Conservation (phyloP, 352 stramenopile genomes). For the Phytophthora fragariae region DNA sequence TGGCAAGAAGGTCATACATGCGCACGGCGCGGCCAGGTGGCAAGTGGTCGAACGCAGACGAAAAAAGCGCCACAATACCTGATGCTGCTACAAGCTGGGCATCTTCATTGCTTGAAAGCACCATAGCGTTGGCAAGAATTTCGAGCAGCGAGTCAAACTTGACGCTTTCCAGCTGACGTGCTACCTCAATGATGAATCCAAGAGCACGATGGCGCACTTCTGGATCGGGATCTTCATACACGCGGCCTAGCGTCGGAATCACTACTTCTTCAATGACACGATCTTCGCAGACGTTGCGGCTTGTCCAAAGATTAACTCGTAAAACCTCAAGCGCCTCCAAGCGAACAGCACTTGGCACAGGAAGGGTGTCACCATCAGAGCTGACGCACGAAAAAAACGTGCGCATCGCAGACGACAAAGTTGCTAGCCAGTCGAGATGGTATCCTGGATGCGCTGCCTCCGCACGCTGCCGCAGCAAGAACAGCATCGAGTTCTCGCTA, state of each 20-base stretch:
- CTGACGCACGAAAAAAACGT: constrained; percentile 65
- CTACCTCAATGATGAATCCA: constrained; percentile 74
- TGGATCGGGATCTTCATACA: constrained; percentile 76
- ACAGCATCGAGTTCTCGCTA: constrained; percentile 59
- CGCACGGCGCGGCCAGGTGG: constrained; percentile 69
- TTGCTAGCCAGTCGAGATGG: constrained; percentile 71
- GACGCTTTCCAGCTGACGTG: constrained; percentile 76
- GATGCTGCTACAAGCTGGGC: constrained; percentile 66
- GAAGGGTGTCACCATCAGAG: constrained; percentile 39
- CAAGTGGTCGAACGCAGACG: constrained; percentile 81
- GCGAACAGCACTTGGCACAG: constrained; percentile 57
- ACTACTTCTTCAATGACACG: constrained; percentile 88
- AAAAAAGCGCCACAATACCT: constrained; percentile 79
- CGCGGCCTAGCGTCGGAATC: constrained; percentile 64
- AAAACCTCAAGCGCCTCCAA: constrained; percentile 78
- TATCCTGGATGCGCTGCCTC: constrained; percentile 72
- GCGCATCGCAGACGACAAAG: constrained; percentile 58
- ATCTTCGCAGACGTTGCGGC: constrained; percentile 85
- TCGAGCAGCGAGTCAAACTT: constrained; percentile 86
- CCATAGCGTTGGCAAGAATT: constrained; percentile 76
- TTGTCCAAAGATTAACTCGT: constrained; percentile 74
- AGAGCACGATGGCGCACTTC: constrained; percentile 67
- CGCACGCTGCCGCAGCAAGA: constrained; percentile 71
- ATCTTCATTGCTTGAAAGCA: constrained; percentile 70
- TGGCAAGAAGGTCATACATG: constrained; percentile 86